Base-by-base conservation (phyloP, 2,329 filamentous ascomycete genomes). In the Neofusicoccum umdonicola region DNA sequence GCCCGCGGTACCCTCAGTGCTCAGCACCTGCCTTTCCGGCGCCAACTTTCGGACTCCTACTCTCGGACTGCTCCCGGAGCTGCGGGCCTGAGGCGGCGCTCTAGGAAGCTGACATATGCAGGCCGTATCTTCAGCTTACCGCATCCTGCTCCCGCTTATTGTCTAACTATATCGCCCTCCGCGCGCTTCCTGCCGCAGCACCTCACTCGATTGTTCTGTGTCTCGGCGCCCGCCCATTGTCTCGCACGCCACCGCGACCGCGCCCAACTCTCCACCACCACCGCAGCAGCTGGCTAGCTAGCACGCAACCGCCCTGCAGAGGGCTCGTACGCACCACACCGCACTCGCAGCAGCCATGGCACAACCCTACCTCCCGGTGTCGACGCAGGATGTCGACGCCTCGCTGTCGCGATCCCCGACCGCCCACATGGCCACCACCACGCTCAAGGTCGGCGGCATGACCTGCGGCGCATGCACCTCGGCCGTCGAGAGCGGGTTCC, bases 401-500 rank as follows among this genome's bases (percentile, higher is more conserved):
- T 47, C 31, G 42, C 13, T 48, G 11, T 17, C 56, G 41, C 52
- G 27, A 13, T 2, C 54, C 34, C 15, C 54, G 27, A 45, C 54
- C 34, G 39, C 39, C 35, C 87, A 89, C 75, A 90, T 96, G 87
- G 92, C 92, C 44, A 96, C 91, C 12, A 98, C 95, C 37, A 97
- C 93, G 19, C 80, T 99, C 66, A 91, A 90, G 73, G 90, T 99
- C 45, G 92, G 90, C 69, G 95, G 95, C 70, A 99, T 85, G 82
- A 85, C 84, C 68, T 99, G 95, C 80, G 93, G 94, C 74, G 90
- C 94, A 70, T 99, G 95, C 77, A 97, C 94, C 34, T 96, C 93
- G 50, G 90, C 95, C n/a, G 90, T 99, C 70, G 94, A 98, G 83
- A 87, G 90, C 66, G 95, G 91, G 69, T 96, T 99, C 80, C 90